Conservation (phyloP, 163 green algal genomes). For the Scenedesmus sp. region DNA sequence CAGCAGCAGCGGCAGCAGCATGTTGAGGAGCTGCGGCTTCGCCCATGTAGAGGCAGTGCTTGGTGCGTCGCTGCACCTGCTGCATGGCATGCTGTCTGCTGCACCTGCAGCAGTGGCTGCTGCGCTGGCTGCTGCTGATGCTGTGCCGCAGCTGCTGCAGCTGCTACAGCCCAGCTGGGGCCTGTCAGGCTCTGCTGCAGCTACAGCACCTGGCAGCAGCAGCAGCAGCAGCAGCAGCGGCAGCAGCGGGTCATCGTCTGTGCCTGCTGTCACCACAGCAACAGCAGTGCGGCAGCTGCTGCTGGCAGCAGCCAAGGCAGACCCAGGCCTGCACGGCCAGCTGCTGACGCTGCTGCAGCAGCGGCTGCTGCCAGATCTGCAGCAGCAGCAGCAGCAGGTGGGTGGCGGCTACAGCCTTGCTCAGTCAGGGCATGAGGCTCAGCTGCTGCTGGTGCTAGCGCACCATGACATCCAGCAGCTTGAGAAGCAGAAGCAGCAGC, state of each 20-base stretch:
- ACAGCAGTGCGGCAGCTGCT: conserved; percentile 29
- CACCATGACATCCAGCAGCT: conserved; percentile 16
- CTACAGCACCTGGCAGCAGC: neutral
- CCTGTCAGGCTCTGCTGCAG: neutral
- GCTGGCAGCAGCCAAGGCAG: conserved; percentile 29
- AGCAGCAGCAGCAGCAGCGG: neutral
- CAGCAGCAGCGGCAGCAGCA: neutral
- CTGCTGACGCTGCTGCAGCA: conserved; percentile 13
- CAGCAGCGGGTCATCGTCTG: neutral
- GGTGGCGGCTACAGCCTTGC: neutral
- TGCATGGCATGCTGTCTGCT: neutral
- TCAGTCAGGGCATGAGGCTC: conserved; percentile 29
- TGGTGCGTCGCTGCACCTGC: conserved; percentile 19
- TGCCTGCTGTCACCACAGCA: conserved; percentile 6
- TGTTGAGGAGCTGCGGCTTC: neutral
- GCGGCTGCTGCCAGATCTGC: conserved; percentile 2
- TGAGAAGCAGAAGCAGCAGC: conserved; percentile 22
- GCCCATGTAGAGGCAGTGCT: conserved; percentile 19
- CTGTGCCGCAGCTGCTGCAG: conserved; percentile 4
- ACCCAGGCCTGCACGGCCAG: neutral
- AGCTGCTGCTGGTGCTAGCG: conserved; percentile 37
- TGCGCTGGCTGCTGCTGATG: neutral
- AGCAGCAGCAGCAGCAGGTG: conserved; percentile 15
- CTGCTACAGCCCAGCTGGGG: conserved; percentile 11
- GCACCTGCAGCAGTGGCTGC: conserved; percentile 10